phyloP scores from a whole-genome alignment of 345 rosid species.

The Salix dunnii region DNA sequence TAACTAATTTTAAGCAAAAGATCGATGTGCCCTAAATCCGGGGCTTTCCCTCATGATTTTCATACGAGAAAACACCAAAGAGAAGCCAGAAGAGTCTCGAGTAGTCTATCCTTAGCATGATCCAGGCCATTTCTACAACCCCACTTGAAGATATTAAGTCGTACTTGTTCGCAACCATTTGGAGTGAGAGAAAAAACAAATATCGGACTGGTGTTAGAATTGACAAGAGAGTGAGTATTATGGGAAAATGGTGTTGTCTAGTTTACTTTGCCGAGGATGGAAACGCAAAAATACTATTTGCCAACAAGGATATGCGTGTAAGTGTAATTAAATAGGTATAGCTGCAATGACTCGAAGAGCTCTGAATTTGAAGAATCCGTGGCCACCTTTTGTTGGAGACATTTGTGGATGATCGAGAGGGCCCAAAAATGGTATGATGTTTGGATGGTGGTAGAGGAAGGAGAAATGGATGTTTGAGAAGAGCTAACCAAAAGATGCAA shows the following conservation, averaged over 20 bases:
- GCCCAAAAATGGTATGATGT: not conserved
- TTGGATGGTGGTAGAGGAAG: too few relatives aligned
- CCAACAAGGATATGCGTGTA: not conserved
- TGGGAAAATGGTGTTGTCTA: not conserved
- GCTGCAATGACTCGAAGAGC: not conserved
- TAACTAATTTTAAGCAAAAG: not conserved
- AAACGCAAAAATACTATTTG: not conserved
- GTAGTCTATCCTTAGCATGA: constrained; percentile 31
- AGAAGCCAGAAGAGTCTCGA: constrained; percentile 34
- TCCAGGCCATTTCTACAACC: constrained; percentile 31
- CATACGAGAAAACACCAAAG: constrained; percentile 36
- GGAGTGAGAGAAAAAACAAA: not conserved
- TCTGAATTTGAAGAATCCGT: constrained; percentile 33
- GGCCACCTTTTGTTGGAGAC: constrained; percentile 23
- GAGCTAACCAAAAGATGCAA: not conserved
- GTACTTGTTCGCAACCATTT: constrained; percentile 22
- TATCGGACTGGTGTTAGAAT: not conserved
- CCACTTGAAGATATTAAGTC: constrained; percentile 17
- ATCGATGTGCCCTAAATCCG: constrained; percentile 13
- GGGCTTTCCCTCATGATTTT: constrained; percentile 40
- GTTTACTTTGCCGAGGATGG: not conserved
- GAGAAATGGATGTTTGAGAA: not conserved
- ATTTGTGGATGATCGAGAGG: constrained; percentile 14
- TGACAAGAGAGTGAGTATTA: constrained; percentile 7
- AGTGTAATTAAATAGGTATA: not conserved